Percentiles rank a stretch among this genome's conserved stretches.
phyloP scores from a whole-genome alignment of 2,329 filamentous ascomycete genomes.

The Colletotrichum nymphaeae region DNA sequence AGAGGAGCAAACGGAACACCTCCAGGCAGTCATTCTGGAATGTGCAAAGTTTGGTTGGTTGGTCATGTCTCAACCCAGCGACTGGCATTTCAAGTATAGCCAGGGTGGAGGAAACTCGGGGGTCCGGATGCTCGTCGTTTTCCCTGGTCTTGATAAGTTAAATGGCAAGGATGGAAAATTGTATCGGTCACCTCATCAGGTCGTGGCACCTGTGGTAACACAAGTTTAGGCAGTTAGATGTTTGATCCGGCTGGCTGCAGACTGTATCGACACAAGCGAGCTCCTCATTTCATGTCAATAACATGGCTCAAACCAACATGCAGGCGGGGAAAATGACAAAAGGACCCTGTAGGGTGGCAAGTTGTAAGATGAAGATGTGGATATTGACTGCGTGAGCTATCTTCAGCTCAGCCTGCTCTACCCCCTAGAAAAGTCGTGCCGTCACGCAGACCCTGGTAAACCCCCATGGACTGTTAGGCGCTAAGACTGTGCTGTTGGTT shows the following conservation, averaged over 20 bases:
- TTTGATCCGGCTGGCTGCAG: background rate
- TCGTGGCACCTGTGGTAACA: conserved; percentile 38
- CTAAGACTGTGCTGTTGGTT: background rate
- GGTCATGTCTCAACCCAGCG: conserved; percentile 55
- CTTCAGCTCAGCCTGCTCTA: background rate
- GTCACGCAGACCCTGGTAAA: too few species aligned
- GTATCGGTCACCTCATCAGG: conserved; percentile 38
- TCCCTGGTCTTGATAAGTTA: conserved; percentile 45
- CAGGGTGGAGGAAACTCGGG: background rate
- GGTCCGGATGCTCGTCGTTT: conserved; percentile 39
- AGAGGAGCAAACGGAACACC: conserved; percentile 49
- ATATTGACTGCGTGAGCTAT: background rate
- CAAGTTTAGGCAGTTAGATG: conserved; percentile 1
- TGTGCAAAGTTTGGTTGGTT: conserved; percentile 54
- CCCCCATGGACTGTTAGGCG: background rate
- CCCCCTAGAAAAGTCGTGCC: background rate
- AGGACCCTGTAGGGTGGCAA: background rate
- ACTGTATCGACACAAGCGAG: background rate
- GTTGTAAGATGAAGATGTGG: background rate
- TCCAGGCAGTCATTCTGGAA: conserved; percentile 53
- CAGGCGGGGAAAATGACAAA: background rate
- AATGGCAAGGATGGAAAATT: conserved; percentile 40
- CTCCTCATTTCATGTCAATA: background rate
- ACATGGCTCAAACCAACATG: background rate
- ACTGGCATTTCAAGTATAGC: conserved; percentile 48